Conservation (phyloP, 75 land plant genomes). For the Pinus tabuliformis region DNA sequence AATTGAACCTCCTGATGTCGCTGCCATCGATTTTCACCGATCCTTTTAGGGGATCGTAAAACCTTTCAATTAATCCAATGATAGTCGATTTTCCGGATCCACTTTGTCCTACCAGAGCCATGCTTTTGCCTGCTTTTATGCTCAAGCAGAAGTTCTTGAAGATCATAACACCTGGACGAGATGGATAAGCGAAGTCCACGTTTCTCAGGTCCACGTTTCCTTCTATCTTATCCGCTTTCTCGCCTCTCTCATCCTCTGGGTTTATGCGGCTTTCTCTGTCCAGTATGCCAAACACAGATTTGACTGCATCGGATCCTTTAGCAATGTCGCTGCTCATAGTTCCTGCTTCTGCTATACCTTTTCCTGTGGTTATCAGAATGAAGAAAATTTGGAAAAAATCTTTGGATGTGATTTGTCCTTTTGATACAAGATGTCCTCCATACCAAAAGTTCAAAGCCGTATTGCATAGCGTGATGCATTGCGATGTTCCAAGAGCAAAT, state of each 20-base stretch:
- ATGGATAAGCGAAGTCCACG: no score
- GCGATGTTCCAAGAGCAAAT: slow-evolving; percentile 50
- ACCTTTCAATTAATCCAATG: no score
- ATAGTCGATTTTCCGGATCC: no score
- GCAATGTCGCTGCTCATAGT: slow-evolving; percentile 78
- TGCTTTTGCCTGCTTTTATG: no score
- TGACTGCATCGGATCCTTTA: slow-evolving; percentile 59
- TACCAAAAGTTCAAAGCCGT: slow-evolving; percentile 82
- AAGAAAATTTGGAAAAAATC: slow-evolving; percentile 66
- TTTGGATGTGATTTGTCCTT: slow-evolving; percentile 35
- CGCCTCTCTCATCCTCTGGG: slow-evolving; percentile 41
- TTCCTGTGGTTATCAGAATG: slow-evolving; percentile 74
- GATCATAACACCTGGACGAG: no score
- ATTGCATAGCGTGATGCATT: slow-evolving; percentile 33
- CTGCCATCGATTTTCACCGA: no score
- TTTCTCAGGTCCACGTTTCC: no score
- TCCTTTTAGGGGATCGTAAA: no score
- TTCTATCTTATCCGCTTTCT: no score
- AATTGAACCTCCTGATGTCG: no score
- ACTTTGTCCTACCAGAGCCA: no score
- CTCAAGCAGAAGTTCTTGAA: no score
- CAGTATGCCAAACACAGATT: slow-evolving; percentile 59
- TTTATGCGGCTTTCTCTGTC: slow-evolving; percentile 56
- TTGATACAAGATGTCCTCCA: slow-evolving; percentile 54
- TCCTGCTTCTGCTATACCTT: slow-evolving; percentile 83